Base-by-base conservation (phyloP, 108 stramenopile species). In the Chaetoceros tenuissimus region DNA sequence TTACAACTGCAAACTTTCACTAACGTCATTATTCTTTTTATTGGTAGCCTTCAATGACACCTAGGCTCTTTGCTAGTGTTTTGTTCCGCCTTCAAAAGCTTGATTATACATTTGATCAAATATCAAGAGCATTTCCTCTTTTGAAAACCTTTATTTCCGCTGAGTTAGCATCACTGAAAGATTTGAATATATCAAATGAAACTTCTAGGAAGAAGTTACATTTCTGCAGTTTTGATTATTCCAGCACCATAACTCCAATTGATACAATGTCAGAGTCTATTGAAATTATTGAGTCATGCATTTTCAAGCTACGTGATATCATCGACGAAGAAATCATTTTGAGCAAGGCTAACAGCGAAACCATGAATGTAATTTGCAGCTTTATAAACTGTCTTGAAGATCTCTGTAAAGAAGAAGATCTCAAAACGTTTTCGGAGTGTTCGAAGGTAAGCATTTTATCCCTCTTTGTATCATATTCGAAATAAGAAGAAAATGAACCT, bases 231-330 rank as follows among this genome's bases (percentile, higher is more conserved):
- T 44, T 28, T 29, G 62, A 63, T 31, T 26, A 40, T 24, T 63
- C 62, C 2, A n/a, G 53, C 1, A 63, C 62, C 19, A 24, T 22
- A 45, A 50, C 62, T 21, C 62, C 62, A 10, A 27, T 49, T n/a
- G 62, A 63, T 63, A 40, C 53, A 1, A 21, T 54, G 16, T 20
- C 25, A 13, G 62, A 51, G 10, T 63, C 62, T 3, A 23, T 52
- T 25, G n/a, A 24, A 23, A 50, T 21, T 2, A 10, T 27, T 23
- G 48, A 63, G n/a, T 22, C 10, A 17, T 52, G 23, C 44, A 63
- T 63, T 24, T 16, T 13, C 5, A 30, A 5, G 22, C 27, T 63
- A 2, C 27, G 47, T 1, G 23, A 2, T 23, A 46, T 28, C 17
- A 16, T 59, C 23, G 17, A 46, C 16, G 57, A 59, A 23, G 46